Evolutionary conservation across 2,329 filamentous ascomycete species (phyloP), one percentile per base, ranked within the genome.

Genomic region (Sporothrix brunneoviolacea): DNA sequence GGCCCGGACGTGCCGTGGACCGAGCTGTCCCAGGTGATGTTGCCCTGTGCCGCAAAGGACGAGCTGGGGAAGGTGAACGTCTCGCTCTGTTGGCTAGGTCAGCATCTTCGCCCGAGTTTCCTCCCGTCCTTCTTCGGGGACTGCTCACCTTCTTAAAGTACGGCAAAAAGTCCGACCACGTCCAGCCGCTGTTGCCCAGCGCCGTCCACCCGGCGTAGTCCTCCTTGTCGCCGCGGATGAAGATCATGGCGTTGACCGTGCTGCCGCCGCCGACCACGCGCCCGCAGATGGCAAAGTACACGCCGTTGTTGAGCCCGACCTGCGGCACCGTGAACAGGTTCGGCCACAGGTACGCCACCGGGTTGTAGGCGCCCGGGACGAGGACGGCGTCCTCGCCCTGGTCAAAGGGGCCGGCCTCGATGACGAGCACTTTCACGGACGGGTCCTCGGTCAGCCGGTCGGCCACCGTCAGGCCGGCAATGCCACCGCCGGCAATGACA

Each of bases 181-280:
- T 68, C 80, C 80, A 84, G 2, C 77, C 80, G 2, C 56, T 51
- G 56, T 83, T 83, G 0, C 80, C 80, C 8, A 84, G 62, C 30
- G 67, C 62, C 46, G 72, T 73, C 80, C 80, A 84, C 0, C 69
- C 71, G 61, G 83, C 73, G 43, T 77, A 76, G 43, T 80, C 77
- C 27, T 67, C 67, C 33, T 58, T 63, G 48, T 66, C 69, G 13
- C 69, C 75, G 27, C 74, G 68, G 48, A 70, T 70, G 67, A 70
- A 73, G 41, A 78, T 74, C 75, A 81, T 77, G 54, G 75, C 77
- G 55, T 83, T 82, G 41, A 83, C 70, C 0, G 76, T 76, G 18
- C 73, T 77, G 9, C 82, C 81, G 10, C 83, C 84, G 18, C 84
- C 84, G 0, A 88, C 69, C 0, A 79, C 74, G 28, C 58, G 61